Conservation (phyloP, 208 protist species). For the Wallacemonas sp. region DNA sequence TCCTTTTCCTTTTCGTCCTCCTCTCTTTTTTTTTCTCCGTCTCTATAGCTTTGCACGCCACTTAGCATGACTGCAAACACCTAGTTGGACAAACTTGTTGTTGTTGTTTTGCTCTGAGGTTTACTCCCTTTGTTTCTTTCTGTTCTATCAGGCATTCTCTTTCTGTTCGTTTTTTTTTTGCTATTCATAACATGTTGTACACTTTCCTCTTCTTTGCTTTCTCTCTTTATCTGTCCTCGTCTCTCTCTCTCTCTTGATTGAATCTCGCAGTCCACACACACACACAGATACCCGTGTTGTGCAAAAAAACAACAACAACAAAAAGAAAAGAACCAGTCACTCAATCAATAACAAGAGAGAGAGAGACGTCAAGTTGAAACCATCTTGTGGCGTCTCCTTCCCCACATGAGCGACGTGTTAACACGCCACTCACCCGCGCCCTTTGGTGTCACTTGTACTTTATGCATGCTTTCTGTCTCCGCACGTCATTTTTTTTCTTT, state of each 20-base stretch:
- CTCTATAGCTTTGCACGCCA: not conserved
- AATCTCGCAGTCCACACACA: not conserved
- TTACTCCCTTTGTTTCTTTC: constrained; percentile 7
- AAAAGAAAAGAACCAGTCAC: too few relatives aligned
- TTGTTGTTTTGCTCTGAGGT: not conserved
- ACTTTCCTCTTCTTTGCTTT: not conserved
- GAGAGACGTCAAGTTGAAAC: too few relatives aligned
- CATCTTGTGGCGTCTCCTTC: too few relatives aligned
- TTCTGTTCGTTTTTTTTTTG: constrained; percentile 7
- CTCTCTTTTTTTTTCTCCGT: not conserved
- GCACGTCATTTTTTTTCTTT: too few relatives aligned
- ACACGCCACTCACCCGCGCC: too few relatives aligned
- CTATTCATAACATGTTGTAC: not conserved
- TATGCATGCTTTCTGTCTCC: too few relatives aligned
- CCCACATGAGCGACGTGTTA: too few relatives aligned
- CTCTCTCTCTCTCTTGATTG: not conserved
- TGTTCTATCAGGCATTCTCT: not conserved
- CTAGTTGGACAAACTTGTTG: not conserved
- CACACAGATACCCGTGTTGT: too few relatives aligned
- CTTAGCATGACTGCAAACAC: not conserved
- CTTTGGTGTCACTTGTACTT: too few relatives aligned
- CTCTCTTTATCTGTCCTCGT: not conserved
- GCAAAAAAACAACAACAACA: too few relatives aligned
- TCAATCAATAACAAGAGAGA: too few relatives aligned
- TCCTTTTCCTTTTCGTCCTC: not conserved